Evolutionary conservation across 2,329 filamentous ascomycete species (phyloP).

Genomic region (Beauveria pseudobassiana): DNA sequence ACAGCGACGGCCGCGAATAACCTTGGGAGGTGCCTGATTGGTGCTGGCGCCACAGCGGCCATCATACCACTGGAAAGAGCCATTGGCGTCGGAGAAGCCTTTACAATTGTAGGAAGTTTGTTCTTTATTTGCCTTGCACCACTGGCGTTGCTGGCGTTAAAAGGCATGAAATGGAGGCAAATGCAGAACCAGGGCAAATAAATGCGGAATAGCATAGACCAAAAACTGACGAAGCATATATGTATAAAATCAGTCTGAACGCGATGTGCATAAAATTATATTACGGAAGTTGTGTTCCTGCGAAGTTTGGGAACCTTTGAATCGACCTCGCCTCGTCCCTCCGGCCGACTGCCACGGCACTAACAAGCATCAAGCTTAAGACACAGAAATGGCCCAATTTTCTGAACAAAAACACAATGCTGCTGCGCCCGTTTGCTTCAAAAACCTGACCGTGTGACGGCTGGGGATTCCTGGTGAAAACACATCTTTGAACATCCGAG

Average conservation of each 20-base stretch:
- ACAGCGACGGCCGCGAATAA: conserved; percentile 51
- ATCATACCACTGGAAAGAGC: conserved; percentile 44
- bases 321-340: not conserved
- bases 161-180: conserved; percentile 37
- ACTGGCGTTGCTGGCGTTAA: conserved; percentile 32
- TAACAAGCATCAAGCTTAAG: not conserved
- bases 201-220: too few species aligned
- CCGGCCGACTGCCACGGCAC: not conserved
- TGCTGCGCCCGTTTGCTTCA: not conserved
- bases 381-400: not conserved
- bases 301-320: not conserved
- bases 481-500: not conserved
- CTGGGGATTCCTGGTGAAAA: not conserved
- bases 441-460: too few species aligned
- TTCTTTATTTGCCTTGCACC: conserved; percentile 33
- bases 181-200: conserved; percentile 20
- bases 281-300: not conserved
- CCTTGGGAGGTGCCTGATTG: conserved; percentile 46
- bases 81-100: conserved; percentile 45
- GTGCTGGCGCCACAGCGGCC: conserved; percentile 43
- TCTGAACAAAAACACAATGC: not conserved
- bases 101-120: conserved; percentile 38
- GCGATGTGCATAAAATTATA: too few species aligned
- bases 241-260: too few species aligned
- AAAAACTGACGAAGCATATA: too few species aligned